Conservation (phyloP, 164 flowering plant species). For the Magnolia sinica region DNA sequence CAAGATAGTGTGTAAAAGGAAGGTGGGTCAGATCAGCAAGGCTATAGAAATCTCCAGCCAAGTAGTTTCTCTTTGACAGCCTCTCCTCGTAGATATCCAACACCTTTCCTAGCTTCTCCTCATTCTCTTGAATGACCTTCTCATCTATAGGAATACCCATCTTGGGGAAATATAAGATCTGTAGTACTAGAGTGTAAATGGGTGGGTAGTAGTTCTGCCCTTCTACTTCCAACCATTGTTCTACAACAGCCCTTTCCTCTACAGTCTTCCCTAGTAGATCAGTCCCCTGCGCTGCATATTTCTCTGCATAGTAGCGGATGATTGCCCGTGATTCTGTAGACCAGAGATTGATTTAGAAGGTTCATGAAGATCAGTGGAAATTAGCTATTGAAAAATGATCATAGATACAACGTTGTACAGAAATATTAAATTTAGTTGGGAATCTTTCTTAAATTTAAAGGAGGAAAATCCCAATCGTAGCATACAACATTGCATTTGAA, state of each 20-base stretch:
- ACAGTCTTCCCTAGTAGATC: constrained; percentile 38
- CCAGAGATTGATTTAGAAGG: neutral
- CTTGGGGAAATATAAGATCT: constrained; percentile 24
- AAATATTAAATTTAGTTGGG: neutral
- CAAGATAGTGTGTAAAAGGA: constrained; percentile 40
- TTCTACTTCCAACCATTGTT: constrained; percentile 52
- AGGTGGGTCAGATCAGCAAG: constrained; percentile 57
- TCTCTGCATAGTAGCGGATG: constrained; percentile 41
- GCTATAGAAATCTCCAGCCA: constrained; percentile 62
- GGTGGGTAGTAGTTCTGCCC: constrained; percentile 37
- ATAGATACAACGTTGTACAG: neutral
- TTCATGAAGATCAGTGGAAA: neutral
- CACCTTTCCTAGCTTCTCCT: constrained; percentile 43
- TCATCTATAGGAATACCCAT: constrained; percentile 27
- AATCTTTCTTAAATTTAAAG: neutral
- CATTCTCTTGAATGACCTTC: constrained; percentile 27
- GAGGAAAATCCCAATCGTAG: neutral
- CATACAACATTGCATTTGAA: no score
- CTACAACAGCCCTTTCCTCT: constrained; percentile 38
- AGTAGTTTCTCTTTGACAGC: constrained; percentile 46
- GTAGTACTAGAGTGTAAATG: constrained; percentile 25
- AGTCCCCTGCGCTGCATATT: constrained; percentile 39
- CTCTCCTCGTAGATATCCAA: constrained; percentile 50
- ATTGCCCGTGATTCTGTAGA: constrained; percentile 48
- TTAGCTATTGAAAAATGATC: neutral